Evolutionary conservation across 2,329 filamentous ascomycete species (phyloP).

Genomic region (Phialocephala subalpina): DNA sequence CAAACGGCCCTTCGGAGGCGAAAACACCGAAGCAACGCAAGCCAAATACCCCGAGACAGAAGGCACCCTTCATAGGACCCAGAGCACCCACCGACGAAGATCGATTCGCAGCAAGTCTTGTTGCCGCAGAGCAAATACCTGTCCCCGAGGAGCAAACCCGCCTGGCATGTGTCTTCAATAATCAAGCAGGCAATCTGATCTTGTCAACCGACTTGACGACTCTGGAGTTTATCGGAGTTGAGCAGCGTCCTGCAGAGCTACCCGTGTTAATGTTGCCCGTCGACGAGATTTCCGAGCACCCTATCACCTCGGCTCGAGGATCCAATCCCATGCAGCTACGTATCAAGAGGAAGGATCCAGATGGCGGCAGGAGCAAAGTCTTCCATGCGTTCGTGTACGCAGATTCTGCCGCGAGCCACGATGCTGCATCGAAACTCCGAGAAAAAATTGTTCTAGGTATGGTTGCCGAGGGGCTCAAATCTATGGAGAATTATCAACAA

Average conservation of each 20-base stretch:
- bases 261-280: conserved; percentile 33
- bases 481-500: conserved; percentile 23
- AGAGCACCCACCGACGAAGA: not conserved
- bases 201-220: conserved; percentile 35
- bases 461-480: conserved; percentile 23
- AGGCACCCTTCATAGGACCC: too few relatives aligned
- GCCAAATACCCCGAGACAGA: not conserved
- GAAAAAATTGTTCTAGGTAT: conserved; percentile 40
- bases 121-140: conserved; percentile 25
- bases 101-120: conserved; percentile 9
- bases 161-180: conserved; percentile 35
- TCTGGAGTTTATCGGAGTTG: conserved; percentile 34
- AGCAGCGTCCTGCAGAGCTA: conserved; percentile 22
- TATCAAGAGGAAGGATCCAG: conserved; percentile 29
- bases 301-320: conserved; percentile 38
- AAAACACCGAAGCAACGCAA: not conserved
- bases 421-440: conserved; percentile 38
- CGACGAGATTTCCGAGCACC: conserved; percentile 33
- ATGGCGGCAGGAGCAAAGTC: conserved; percentile 12
- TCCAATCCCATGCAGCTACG: conserved; percentile 43
- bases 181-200: conserved; percentile 38
- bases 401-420: conserved; percentile 19
- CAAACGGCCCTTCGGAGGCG: not conserved
- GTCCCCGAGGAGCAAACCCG: conserved; percentile 28
- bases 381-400: conserved; percentile 39